Evolutionary conservation across 768 basidiomycete species (phyloP).

Genomic region (Leccinum pellstonianum): DNA sequence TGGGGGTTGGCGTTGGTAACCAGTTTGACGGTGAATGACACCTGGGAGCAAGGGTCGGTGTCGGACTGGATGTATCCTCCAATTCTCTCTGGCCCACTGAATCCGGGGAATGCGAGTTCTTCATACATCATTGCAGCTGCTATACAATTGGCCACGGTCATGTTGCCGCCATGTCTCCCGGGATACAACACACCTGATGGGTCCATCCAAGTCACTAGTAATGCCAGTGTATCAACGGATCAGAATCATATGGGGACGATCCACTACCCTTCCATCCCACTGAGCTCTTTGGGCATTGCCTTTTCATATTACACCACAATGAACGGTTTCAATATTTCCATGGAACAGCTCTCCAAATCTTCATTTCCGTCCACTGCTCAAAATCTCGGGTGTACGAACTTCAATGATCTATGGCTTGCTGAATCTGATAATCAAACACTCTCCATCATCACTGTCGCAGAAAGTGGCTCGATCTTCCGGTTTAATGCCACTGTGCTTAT

Average conservation of each 20-base stretch:
- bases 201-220: not conserved
- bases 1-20: not conserved
- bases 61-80: not conserved
- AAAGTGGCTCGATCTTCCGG: not conserved
- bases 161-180: not conserved
- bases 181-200: not conserved
- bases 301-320: not conserved
- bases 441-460: not conserved
- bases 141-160: not conserved
- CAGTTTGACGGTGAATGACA: not conserved
- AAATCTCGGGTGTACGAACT: not conserved
- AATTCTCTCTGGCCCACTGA: not conserved
- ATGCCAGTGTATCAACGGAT: too few species aligned
- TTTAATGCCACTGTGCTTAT: not conserved
- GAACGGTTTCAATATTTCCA: constrained; percentile 7
- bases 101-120: not conserved
- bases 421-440: not conserved
- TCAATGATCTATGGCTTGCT: not conserved
- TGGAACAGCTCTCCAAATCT: not conserved
- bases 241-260: not conserved
- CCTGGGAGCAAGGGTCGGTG: not conserved
- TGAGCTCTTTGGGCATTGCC: not conserved
- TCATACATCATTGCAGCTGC: not conserved
- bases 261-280: not conserved
- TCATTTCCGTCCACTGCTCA: not conserved